phyloP scores from a whole-genome alignment of 176 grass and related monocot genomes.

The Raddia distichophylla region DNA sequence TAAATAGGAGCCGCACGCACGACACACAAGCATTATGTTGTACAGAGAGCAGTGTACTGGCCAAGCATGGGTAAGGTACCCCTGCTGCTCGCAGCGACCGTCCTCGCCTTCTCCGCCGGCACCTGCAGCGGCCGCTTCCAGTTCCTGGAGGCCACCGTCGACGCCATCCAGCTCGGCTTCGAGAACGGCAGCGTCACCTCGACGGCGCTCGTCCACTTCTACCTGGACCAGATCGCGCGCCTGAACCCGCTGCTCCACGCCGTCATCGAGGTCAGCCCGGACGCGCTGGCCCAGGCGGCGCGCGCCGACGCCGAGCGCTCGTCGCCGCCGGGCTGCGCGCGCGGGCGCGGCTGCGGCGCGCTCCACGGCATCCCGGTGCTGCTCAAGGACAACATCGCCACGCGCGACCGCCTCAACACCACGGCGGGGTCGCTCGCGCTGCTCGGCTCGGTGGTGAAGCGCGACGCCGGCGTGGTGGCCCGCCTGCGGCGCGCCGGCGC shows the following conservation, averaged over 20 bases:
- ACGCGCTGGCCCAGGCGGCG: conserved; percentile 36
- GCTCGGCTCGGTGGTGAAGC: conserved; percentile 30
- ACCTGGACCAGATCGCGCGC: conserved; percentile 35
- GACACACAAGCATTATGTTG: too few species aligned
- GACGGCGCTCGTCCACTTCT: conserved; percentile 26
- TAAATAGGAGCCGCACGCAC: too few species aligned
- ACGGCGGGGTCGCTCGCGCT: conserved; percentile 50
- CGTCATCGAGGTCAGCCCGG: conserved; percentile 54
- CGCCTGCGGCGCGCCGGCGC: conserved; percentile 45
- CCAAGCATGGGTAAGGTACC: not conserved
- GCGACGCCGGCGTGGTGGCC: conserved; percentile 46
- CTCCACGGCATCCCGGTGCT: conserved; percentile 52
- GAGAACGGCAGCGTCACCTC: conserved; percentile 45
- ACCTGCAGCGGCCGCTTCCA: conserved; percentile 12
- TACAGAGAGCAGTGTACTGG: too few species aligned
- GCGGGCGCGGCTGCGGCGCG: not conserved
- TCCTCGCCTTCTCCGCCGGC: not conserved
- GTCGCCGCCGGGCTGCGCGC: not conserved
- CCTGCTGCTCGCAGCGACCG: not conserved
- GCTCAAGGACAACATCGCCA: conserved; percentile 56
- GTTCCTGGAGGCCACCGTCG: conserved; percentile 53
- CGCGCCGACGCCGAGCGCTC: conserved; percentile 20
- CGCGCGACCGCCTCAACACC: conserved; percentile 46
- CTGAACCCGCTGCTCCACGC: conserved; percentile 51
- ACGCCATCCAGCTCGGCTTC: conserved; percentile 51